phyloP scores from a whole-genome alignment of 768 basidiomycete genomes.

The Termitomyces titanicus region DNA sequence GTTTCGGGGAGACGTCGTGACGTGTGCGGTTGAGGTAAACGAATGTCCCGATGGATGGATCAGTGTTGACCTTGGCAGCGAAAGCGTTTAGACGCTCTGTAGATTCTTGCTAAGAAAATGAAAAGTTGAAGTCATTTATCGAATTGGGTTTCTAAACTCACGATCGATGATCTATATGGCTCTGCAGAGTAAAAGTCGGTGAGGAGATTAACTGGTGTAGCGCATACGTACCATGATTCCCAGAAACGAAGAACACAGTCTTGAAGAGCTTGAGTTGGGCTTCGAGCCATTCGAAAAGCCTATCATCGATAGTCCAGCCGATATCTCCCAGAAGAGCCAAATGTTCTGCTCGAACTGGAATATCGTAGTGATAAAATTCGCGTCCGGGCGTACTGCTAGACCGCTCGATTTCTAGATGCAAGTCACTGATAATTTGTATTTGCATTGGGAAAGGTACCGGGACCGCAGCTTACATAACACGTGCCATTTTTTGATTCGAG shows the following conservation, averaged over 20 bases:
- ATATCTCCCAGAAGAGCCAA: slow-evolving; percentile 36
- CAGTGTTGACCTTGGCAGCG: neutral
- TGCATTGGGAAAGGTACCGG: slow-evolving; percentile 2
- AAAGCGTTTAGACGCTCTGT: neutral
- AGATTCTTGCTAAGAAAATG: neutral
- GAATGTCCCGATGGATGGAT: slow-evolving; percentile 19
- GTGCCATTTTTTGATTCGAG: slow-evolving; percentile 1
- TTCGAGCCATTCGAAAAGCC: slow-evolving; percentile 29
- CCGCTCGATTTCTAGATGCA: slow-evolving; percentile 8
- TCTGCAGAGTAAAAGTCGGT: neutral
- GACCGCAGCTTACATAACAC: slow-evolving; percentile 1
- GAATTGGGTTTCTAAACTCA: neutral
- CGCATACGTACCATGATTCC: slow-evolving; percentile 28
- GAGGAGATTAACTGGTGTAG: neutral
- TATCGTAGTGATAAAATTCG: slow-evolving; percentile 20
- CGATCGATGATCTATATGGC: slow-evolving; percentile 3
- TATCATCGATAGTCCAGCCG: slow-evolving; percentile 26
- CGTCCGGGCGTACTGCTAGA: neutral
- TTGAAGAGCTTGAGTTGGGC: slow-evolving; percentile 26
- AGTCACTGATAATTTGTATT: slow-evolving; percentile 10
- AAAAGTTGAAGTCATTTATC: neutral
- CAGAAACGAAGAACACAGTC: slow-evolving; percentile 29
- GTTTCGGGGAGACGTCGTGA: slow-evolving; percentile 25
- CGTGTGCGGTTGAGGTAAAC: slow-evolving; percentile 30
- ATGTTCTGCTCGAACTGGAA: slow-evolving; percentile 21